phyloP scores from a whole-genome alignment of 306 rosid genomes.

The Clitoria ternatea region DNA sequence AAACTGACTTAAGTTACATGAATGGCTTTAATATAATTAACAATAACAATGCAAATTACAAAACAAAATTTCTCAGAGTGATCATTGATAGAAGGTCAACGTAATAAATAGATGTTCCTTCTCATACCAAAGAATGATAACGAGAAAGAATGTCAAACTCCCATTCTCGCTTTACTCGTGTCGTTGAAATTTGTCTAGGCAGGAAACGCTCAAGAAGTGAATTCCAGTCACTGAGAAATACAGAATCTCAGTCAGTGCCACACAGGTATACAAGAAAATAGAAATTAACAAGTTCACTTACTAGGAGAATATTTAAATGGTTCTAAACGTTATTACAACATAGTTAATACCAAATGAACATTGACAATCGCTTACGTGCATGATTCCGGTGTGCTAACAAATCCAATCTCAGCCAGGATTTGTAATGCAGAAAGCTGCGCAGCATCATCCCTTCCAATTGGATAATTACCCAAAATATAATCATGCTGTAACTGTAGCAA shows the following conservation, averaged over 20 bases:
- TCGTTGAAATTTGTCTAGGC: slow-evolving; percentile 89
- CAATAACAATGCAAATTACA: neutral
- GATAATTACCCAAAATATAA: slow-evolving; percentile 94
- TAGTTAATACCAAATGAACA: slow-evolving; percentile 15
- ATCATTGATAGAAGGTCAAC: neutral
- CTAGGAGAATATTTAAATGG: neutral
- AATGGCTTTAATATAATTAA: neutral
- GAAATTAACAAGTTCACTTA: slow-evolving; percentile 30
- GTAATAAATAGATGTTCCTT: slow-evolving; percentile 11
- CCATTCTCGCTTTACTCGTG: slow-evolving; percentile 94
- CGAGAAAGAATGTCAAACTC: slow-evolving; percentile 90
- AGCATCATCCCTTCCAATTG: slow-evolving; percentile 97
- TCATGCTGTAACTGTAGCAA: slow-evolving; percentile 88
- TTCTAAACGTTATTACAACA: slow-evolving; percentile 14
- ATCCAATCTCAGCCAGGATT: slow-evolving; percentile 85
- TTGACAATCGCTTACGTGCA: slow-evolving; percentile 56
- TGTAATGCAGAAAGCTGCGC: slow-evolving; percentile 94
- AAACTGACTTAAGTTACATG: neutral
- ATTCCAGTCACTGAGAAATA: slow-evolving; percentile 77
- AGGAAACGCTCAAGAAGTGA: slow-evolving; percentile 79
- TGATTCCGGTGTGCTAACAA: slow-evolving; percentile 58
- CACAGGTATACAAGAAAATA: neutral
- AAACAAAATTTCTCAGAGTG: neutral
- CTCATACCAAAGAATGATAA: slow-evolving; percentile 69
- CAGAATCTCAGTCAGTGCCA: slow-evolving; percentile 12